phyloP scores from a whole-genome alignment of 176 grass and related monocot genomes.

The Carex myosuroides region DNA sequence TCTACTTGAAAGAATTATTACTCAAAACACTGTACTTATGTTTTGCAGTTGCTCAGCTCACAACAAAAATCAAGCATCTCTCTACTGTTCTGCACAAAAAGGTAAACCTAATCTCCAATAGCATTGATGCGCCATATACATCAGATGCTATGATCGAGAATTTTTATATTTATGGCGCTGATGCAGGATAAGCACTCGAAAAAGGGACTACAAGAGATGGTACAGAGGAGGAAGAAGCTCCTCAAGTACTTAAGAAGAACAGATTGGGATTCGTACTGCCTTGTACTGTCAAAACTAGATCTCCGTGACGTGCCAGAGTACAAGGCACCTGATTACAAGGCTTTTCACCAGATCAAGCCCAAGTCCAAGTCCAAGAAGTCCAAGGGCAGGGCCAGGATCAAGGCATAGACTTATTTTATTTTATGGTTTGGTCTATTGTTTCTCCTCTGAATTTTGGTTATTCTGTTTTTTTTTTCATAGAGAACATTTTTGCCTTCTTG shows the following conservation, averaged over 20 bases:
- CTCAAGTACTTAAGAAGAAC: constrained; percentile 83
- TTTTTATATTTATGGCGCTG: background rate
- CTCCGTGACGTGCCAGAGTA: constrained; percentile 67
- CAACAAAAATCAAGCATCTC: constrained; percentile 93
- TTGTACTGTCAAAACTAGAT: constrained; percentile 70
- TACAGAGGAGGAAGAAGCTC: constrained; percentile 88
- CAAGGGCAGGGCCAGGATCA: background rate
- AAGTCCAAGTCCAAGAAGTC: constrained; percentile 33
- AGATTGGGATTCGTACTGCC: constrained; percentile 90
- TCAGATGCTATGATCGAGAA: background rate
- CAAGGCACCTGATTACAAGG: constrained; percentile 73
- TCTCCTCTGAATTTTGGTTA: background rate
- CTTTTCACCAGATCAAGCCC: constrained; percentile 34
- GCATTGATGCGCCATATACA: background rate
- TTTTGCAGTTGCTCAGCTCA: constrained; percentile 83
- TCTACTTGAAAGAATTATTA: background rate
- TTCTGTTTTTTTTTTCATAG: background rate
- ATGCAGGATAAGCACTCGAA: constrained; percentile 85
- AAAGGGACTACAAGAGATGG: constrained; percentile 89
- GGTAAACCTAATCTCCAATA: constrained; percentile 31
- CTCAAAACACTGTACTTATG: constrained; percentile 12
- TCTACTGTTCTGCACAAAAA: constrained; percentile 79
- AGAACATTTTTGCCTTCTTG: constrained; percentile 16
- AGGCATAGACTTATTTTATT: background rate
- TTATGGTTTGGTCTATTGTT: background rate